Evolutionary conservation across 495 filamentous ascomycete species (phyloP).

Genomic region (Talaromyces stipitatus): DNA sequence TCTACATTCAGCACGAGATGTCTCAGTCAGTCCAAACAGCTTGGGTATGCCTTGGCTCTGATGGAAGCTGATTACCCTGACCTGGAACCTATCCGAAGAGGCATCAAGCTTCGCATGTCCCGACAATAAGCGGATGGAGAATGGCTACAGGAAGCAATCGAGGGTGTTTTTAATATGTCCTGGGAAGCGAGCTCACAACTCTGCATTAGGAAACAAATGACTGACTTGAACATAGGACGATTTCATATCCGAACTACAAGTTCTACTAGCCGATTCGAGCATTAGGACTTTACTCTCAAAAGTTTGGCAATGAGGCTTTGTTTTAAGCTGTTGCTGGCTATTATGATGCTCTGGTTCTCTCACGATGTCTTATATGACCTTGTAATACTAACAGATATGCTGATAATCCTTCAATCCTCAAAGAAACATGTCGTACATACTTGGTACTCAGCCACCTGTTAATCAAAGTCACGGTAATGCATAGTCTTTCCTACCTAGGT

Average conservation of each 20-base stretch:
- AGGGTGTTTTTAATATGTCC: conserved; percentile 97
- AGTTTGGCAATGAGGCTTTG: conserved; percentile 59
- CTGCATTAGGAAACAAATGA: conserved; percentile 70
- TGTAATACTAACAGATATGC: background rate
- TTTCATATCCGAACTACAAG: conserved; percentile 99
- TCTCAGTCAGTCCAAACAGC: conserved; percentile 89
- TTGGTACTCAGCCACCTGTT: too few relatives aligned
- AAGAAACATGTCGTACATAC: too few relatives aligned
- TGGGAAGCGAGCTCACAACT: conserved; percentile 52
- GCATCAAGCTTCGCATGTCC: conserved; percentile 72
- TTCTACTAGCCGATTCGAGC: conserved; percentile 93
- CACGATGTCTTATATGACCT: background rate
- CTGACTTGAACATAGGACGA: conserved; percentile 69
- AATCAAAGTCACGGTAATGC: too few relatives aligned
- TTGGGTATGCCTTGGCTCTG: conserved; percentile 78
- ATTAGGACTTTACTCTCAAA: conserved; percentile 74
- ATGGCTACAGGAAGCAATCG: conserved; percentile 92
- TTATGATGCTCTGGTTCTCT: background rate
- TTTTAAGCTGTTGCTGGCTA: conserved; percentile 14
- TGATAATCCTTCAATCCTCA: too few relatives aligned
- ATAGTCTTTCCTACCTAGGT: too few relatives aligned
- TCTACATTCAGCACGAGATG: conserved; percentile 54
- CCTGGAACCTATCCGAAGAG: conserved; percentile 60
- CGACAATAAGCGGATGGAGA: conserved; percentile 83
- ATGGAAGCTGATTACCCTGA: conserved; percentile 82